phyloP scores from a whole-genome alignment of 352 stramenopile genomes.

The Phytophthora multivora region DNA sequence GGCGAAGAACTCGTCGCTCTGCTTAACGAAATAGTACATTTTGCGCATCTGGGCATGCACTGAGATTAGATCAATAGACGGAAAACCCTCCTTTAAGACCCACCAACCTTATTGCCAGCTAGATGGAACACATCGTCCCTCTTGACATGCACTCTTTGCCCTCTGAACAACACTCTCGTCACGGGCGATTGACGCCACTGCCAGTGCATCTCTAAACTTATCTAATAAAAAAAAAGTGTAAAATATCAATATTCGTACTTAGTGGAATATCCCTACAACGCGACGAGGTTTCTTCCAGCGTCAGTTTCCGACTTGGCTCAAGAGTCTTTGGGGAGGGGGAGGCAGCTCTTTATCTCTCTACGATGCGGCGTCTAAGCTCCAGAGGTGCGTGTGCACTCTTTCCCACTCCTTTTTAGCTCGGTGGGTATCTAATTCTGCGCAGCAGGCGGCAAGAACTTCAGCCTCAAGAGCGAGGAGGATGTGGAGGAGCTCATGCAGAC shows the following conservation, averaged over 20 bases:
- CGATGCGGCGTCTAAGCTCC: conserved; percentile 64
- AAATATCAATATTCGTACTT: conserved; percentile 29
- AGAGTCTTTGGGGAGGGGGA: not conserved
- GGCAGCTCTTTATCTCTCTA: not conserved
- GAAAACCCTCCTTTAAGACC: not conserved
- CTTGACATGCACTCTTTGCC: conserved; percentile 81
- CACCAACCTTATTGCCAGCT: conserved; percentile 80
- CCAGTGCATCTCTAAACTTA: conserved; percentile 18
- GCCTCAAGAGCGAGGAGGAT: conserved; percentile 82
- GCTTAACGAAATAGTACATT: conserved; percentile 76
- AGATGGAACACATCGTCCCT: conserved; percentile 80
- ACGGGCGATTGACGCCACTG: conserved; percentile 51
- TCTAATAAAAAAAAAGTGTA: not conserved
- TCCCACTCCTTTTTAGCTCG: not conserved
- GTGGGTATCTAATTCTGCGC: conserved; percentile 1
- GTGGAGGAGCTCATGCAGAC: conserved; percentile 87
- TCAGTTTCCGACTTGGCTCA: conserved; percentile 15
- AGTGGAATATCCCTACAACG: conserved; percentile 10
- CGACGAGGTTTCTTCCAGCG: conserved; percentile 18
- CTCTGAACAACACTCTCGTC: conserved; percentile 67
- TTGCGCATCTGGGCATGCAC: conserved; percentile 72
- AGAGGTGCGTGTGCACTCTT: conserved; percentile 34
- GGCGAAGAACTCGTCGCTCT: conserved; percentile 61
- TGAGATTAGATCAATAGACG: not conserved
- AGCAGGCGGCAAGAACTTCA: conserved; percentile 70